Evolutionary conservation across 345 rosid species (phyloP).

Genomic region (Rhodomyrtus tomentosa): DNA sequence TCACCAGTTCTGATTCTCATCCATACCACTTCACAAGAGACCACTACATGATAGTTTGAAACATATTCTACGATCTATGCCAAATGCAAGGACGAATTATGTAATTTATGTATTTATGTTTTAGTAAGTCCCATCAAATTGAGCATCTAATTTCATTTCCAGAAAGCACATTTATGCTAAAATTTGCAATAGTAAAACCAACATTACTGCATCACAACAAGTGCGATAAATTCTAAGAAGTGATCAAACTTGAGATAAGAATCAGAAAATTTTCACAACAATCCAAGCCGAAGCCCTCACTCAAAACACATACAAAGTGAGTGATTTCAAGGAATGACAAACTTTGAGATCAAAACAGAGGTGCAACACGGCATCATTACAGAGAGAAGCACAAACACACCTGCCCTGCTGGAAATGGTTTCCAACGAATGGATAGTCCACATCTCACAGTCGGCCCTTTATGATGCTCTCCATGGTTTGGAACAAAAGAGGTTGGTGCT

Average conservation of each 20-base stretch:
- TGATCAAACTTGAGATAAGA: not conserved
- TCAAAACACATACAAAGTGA: not conserved
- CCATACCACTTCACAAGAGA: not conserved
- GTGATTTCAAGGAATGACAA: not conserved
- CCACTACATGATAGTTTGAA: not conserved
- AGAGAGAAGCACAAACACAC: constrained; percentile 12
- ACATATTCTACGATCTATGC: not conserved
- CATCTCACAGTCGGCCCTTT: constrained; percentile 84
- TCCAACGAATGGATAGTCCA: constrained; percentile 84
- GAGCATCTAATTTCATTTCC: not conserved
- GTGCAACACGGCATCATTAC: not conserved
- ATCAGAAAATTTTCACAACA: not conserved
- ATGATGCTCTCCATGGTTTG: constrained; percentile 91
- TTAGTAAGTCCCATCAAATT: not conserved
- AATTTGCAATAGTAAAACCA: not conserved
- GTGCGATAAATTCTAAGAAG: not conserved
- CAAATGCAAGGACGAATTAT: not conserved
- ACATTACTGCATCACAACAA: not conserved
- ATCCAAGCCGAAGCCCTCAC: not conserved
- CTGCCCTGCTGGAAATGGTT: constrained; percentile 94
- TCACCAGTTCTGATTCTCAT: not conserved
- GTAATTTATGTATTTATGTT: not conserved
- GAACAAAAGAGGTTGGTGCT: constrained; percentile 45
- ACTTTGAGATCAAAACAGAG: not conserved
- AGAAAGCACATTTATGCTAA: not conserved